Evolutionary conservation across 805 yeast genomes (phyloP).

Genomic region (Kuraishia capsulata): DNA sequence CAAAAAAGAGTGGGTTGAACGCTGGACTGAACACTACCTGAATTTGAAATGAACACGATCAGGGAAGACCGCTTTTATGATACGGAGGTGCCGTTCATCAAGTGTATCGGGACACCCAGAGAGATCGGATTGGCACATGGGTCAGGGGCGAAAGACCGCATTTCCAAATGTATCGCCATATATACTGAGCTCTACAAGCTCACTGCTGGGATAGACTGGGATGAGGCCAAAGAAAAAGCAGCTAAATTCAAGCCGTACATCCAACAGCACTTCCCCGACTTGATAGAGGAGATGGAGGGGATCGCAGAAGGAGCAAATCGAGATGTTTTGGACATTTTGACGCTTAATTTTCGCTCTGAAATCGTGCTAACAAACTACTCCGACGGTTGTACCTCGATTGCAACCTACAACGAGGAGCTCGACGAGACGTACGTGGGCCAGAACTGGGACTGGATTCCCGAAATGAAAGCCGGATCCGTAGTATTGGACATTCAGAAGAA

Average conservation of each 20-base stretch:
- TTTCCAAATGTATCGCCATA: conserved; percentile 17
- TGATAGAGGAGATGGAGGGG: conserved; percentile 26
- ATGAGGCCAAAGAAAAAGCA: conserved; percentile 18
- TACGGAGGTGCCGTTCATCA: conserved; percentile 16
- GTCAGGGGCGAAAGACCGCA: conserved; percentile 17
- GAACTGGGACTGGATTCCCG: conserved; percentile 33
- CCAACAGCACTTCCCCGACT: conserved; percentile 17
- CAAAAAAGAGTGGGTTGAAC: no score
- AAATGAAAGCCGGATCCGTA: conserved; percentile 15
- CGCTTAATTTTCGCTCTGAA: conserved; percentile 29
- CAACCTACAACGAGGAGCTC: conserved; percentile 14
- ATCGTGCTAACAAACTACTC: conserved; percentile 23
- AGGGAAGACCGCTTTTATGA: conserved; percentile 9
- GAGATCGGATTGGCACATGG: conserved; percentile 28
- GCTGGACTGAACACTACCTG: no score
- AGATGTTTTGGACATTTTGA: conserved; percentile 23
- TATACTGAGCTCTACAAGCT: conserved; percentile 19
- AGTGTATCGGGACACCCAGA: conserved; percentile 12
- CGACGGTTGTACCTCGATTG: conserved; percentile 29
- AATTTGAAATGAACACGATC: not conserved
- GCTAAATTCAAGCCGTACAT: conserved; percentile 18
- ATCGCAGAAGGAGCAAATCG: conserved; percentile 26
- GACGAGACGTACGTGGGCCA: conserved; percentile 20
- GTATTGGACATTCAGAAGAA: conserved; percentile 16
- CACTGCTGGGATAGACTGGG: conserved; percentile 19